Base-by-base conservation (phyloP, 2,329 filamentous ascomycete species). In the Cadophora gregata region DNA sequence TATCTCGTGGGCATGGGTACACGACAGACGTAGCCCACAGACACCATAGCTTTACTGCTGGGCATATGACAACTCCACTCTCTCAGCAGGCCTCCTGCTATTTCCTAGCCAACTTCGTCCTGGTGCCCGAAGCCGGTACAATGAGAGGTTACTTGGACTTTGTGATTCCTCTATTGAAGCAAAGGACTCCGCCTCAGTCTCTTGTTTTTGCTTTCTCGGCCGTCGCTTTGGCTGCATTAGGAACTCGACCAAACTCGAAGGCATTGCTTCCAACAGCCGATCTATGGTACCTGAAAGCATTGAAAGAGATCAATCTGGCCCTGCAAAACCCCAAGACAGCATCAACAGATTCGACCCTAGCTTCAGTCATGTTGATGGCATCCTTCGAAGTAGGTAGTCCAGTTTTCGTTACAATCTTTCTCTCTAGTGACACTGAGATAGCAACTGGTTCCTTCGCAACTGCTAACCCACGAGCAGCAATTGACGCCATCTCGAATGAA, bases 91-190 rank as follows among this genome's bases (percentile, higher is more conserved):
- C 86, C 0, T 79, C 81, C 10, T 87, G 85, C 69, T 84, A 87
- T 71, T 89, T 89, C 71, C 76, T 88, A 14, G 80, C 86, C 65
- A 88, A 89, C 73, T 89, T 86, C 73, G 81, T 89, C 56, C 78
- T 88, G 31, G 71, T 86, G 8, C 85, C 86, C 27, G 77, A 79
- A n/a, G 80, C 83, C 33, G 84, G 82, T 19, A 80, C 78, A 51
- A 81, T 81, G 6, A 78, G 84, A 16, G 87, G 87, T 0, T 88
- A 85, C 72, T 79, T 88, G 77, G 85, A 88, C 69, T 88, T 85
- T 64, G 75, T 89, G 4, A 73, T 88, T 7, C 86, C 86, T 9
- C 77, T 89, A 31, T 76, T 88, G 63, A 82, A 81, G 64, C 67
- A 77, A 12, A 78, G 82, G 3, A 75, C 76, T 0, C 73, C 79